These are phyloP conservation scores for Apiospora saccharicola DNA, from an alignment of 2,329 filamentous ascomycete genomes.

Conservation along the genomic window DNA sequence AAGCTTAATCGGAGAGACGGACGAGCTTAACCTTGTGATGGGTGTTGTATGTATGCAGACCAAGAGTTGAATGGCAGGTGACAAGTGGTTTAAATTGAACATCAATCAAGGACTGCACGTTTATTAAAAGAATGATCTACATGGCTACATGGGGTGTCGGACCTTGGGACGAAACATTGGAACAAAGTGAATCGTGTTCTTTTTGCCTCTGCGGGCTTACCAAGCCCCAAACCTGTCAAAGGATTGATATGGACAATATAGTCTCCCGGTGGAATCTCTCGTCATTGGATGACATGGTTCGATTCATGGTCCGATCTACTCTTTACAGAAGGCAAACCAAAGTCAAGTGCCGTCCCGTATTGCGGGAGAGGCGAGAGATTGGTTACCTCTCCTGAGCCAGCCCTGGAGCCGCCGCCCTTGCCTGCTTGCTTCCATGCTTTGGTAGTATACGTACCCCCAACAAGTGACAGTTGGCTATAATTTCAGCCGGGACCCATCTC, in stretches of 20 bases:
- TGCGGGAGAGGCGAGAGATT: slow-evolving; percentile 4
- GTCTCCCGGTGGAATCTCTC: neutral
- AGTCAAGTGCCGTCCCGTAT: slow-evolving; percentile 10
- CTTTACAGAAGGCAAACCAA: neutral
- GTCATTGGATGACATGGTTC: slow-evolving; percentile 30
- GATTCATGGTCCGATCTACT: slow-evolving; percentile 28
- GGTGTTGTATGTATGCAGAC: neutral
- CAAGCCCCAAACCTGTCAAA: slow-evolving; percentile 22
- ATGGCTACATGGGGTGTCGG: neutral
- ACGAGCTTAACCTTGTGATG: neutral
- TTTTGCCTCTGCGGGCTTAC: slow-evolving; percentile 24
- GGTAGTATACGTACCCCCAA: neutral
- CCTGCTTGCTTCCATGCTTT: neutral
- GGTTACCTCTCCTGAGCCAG: neutral
- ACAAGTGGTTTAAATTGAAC: slow-evolving; percentile 12
- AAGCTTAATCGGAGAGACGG: neutral
- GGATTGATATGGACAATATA: slow-evolving; percentile 16
- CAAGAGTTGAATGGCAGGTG: neutral
- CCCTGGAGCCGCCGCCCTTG: neutral
- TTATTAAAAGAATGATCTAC: slow-evolving; percentile 23
- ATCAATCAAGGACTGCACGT: neutral
- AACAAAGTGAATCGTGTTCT: slow-evolving; percentile 28
- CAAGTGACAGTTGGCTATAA: neutral
- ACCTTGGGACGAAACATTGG: neutral
- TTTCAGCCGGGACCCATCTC: neutral